Evolutionary conservation across 225 moss, liverwort and hornwort genomes (phyloP), one percentile per base, ranked within the genome.

Genomic region (Sphagnum tenellum): DNA sequence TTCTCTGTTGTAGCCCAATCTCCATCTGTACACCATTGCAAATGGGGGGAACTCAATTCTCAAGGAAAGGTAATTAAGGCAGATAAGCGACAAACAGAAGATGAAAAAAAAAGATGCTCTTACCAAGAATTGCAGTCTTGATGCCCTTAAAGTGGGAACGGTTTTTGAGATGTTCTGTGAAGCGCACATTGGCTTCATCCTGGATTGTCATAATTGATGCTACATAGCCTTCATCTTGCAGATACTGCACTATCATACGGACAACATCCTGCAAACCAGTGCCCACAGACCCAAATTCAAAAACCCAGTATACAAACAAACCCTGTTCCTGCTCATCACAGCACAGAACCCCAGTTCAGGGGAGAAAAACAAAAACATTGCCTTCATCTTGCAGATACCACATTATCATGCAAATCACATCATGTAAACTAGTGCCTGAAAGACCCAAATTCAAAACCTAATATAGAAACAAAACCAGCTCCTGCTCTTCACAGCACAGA

Each of bases 1-100:
- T 94, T 94, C 76, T 90, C 94, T 79, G 83, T 79, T 75, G 90
- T 90, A 47, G 79, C 70, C 94, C 94, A 94, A 55, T 94, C 94
- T 53, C 94, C 94, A 73, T 94, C 94, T 90, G 63, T 9, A 14
- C 58, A 71, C 50, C 60, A 61, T 61, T 52, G 52, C 0, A 0
- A 52, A 52, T 46, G 46, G 3, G 4, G 6, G 8, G 44, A 61
- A 46, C 2, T 14, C 6, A 61, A 10, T 61, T 61, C 46, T 46
- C 9, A 52, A 52, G 52, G 9, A 52, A 52, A 52, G 52, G 52
- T 52, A 0, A 29, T 29, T 29, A 29, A 29, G 3, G 53, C 14
- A 49, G 60, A 45, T 13, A 7, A 56, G 3, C 2, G 5, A 55
- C 12, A 46, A 55, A 61, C n/a, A 49, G 14, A 59, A 47, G 55